phyloP scores from a whole-genome alignment of 495 filamentous ascomycete species.

The Podospora australis region DNA sequence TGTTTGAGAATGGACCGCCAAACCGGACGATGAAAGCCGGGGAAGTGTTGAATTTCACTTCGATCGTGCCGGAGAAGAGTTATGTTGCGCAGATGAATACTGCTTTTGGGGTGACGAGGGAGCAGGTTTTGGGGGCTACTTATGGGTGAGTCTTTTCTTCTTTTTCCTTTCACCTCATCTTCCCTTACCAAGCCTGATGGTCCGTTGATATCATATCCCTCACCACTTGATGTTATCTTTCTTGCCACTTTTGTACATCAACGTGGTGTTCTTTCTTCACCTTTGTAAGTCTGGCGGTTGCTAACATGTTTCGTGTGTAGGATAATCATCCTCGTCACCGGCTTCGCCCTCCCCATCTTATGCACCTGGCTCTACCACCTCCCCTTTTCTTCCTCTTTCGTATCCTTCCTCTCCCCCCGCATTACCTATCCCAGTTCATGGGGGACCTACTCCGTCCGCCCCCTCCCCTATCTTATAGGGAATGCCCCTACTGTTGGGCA shows the following conservation, averaged over 20 bases:
- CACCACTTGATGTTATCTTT: no score
- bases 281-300: no score
- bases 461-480: constrained; percentile 20
- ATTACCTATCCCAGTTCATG: constrained; percentile 22
- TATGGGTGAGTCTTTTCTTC: neutral
- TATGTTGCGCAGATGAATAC: neutral
- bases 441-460: constrained; percentile 11
- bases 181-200: no score
- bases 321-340: constrained; percentile 6
- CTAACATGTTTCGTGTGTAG: neutral
- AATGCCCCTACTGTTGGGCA: constrained; percentile 37
- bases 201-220: no score
- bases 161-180: neutral
- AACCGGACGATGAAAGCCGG: neutral
- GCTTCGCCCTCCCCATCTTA: constrained; percentile 3
- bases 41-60: neutral
- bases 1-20: neutral
- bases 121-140: neutral
- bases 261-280: no score
- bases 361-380: constrained; percentile 5
- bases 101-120: neutral
- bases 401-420: neutral
- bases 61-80: neutral
- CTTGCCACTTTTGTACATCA: no score
- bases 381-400: constrained; percentile 3